Percentiles rank a stretch among this genome's conserved stretches.
Evolutionary conservation across 192 early-diverging fungal species (phyloP).

Genomic region (Coemansia biformis): DNA sequence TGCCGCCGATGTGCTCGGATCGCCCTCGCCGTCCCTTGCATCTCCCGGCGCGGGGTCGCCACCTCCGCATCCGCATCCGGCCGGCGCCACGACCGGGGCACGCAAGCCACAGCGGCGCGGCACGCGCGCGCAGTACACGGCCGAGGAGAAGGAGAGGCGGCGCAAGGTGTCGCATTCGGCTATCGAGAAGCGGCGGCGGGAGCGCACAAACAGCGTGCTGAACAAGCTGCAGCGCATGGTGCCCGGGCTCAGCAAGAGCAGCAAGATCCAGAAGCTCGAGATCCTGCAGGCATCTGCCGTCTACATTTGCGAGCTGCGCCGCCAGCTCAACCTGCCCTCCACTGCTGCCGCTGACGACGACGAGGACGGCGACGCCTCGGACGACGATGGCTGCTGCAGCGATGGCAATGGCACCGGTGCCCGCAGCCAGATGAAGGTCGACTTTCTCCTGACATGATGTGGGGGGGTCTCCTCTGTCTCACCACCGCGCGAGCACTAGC

Average conservation of each 20-base stretch:
- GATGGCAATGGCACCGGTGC: neutral
- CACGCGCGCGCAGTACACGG: slow-evolving; percentile 25
- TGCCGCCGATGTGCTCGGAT: slow-evolving; percentile 7
- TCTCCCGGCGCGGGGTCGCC: slow-evolving; percentile 34
- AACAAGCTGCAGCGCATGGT: slow-evolving; percentile 70
- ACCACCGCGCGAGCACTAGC: too few species aligned
- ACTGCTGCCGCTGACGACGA: too few species aligned
- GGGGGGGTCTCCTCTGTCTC: too few species aligned
- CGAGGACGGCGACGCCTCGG: too few species aligned
- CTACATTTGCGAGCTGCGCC: slow-evolving; percentile 32
- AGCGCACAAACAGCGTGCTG: slow-evolving; percentile 84
- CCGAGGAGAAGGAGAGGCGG: slow-evolving; percentile 59
- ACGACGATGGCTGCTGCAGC: neutral
- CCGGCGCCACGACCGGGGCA: too few species aligned
- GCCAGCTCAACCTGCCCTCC: slow-evolving; percentile 3
- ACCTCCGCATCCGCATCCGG: slow-evolving; percentile 8
- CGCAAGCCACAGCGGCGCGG: slow-evolving; percentile 23
- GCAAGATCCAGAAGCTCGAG: slow-evolving; percentile 49
- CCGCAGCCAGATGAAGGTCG: slow-evolving; percentile 26
- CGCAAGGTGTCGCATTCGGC: slow-evolving; percentile 84
- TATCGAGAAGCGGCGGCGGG: slow-evolving; percentile 81
- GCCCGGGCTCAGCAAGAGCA: slow-evolving; percentile 50
- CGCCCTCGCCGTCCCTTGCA: slow-evolving; percentile 25
- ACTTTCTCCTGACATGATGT: slow-evolving; percentile 24
- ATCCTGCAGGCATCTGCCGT: slow-evolving; percentile 42